Evolutionary conservation across 768 basidiomycete genomes (phyloP).

Genomic region (Suillus subalutaceus): DNA sequence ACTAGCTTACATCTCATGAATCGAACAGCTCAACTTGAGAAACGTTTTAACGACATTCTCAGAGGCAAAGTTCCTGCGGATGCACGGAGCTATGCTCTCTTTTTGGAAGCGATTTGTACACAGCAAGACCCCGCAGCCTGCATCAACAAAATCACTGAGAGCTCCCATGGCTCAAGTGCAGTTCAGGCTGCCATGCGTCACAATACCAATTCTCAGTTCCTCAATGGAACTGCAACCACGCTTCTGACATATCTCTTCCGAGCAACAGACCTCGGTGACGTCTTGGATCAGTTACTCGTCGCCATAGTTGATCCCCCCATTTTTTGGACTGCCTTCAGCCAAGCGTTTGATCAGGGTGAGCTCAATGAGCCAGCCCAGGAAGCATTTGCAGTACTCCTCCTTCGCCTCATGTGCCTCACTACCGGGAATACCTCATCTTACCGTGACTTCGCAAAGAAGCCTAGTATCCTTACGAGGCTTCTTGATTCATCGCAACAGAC

Average conservation of each 20-base stretch:
- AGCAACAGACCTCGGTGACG: conserved; percentile 43
- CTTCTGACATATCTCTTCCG: conserved; percentile 44
- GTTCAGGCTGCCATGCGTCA: conserved; percentile 46
- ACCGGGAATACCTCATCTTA: conserved; percentile 38
- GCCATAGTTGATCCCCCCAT: conserved; percentile 51
- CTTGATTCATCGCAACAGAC: conserved; percentile 26
- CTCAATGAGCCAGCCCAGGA: conserved; percentile 38
- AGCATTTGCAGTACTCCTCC: conserved; percentile 52
- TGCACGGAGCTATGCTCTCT: conserved; percentile 31
- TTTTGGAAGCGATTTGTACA: conserved; percentile 49
- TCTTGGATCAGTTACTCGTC: conserved; percentile 42
- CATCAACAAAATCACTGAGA: conserved; percentile 41
- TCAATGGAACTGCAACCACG: conserved; percentile 43
- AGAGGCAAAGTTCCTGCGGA: conserved; percentile 32
- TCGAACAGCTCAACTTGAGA: conserved; percentile 33
- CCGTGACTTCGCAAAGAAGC: conserved; percentile 40
- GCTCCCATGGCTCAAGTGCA: conserved; percentile 37
- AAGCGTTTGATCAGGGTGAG: conserved; percentile 37
- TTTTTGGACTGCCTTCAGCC: conserved; percentile 47
- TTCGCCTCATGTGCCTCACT: conserved; percentile 49
- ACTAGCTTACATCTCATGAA: conserved; percentile 18
- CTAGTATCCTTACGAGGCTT: conserved; percentile 30
- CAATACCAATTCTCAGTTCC: conserved; percentile 39
- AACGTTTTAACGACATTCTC: conserved; percentile 38
- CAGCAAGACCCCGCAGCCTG: conserved; percentile 43